Evolutionary conservation across 495 filamentous ascomycete species (phyloP).

Genomic region (Astrothelium macrocarpum): DNA sequence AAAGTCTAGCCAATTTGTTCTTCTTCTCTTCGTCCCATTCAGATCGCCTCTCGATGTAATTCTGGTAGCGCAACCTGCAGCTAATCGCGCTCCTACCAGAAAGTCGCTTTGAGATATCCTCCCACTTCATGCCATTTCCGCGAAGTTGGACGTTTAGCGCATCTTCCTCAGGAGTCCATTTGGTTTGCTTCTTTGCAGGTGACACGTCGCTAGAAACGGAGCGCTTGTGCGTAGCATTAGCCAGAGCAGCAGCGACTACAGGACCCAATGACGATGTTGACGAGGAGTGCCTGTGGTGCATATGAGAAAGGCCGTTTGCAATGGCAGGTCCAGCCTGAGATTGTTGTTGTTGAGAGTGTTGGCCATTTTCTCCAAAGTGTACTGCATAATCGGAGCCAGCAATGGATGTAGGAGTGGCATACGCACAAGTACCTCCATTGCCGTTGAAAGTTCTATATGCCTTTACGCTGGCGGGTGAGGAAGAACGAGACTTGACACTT

Average conservation of each 20-base stretch:
- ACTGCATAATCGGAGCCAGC: conserved; percentile 1
- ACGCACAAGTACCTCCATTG: not conserved
- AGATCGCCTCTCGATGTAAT: conserved; percentile 81
- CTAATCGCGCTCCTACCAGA: conserved; percentile 87
- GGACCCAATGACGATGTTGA: conserved; percentile 2
- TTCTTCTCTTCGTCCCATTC: conserved; percentile 98
- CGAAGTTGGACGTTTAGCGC: conserved; percentile 80
- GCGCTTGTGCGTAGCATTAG: conserved; percentile 36
- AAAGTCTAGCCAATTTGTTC: conserved; percentile 87
- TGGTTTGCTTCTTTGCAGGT: conserved; percentile 87
- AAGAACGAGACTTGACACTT: conserved; percentile 15
- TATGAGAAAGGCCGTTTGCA: not conserved
- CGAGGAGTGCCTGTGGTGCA: not conserved
- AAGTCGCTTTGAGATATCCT: conserved; percentile 84
- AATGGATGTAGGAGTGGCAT: not conserved
- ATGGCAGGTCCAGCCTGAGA: not conserved
- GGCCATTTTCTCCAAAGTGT: not conserved
- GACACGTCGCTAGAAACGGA: conserved; percentile 47
- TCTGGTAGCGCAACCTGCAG: conserved; percentile 92
- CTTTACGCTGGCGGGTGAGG: conserved; percentile 5
- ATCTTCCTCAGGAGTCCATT: conserved; percentile 91
- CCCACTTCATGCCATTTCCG: conserved; percentile 91
- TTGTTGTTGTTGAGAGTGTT: not conserved
- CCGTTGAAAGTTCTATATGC: not conserved
- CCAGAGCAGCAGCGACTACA: conserved; percentile 1